Base-by-base conservation (phyloP, 2,329 filamentous ascomycete species). In the Fusarium virguliforme region DNA sequence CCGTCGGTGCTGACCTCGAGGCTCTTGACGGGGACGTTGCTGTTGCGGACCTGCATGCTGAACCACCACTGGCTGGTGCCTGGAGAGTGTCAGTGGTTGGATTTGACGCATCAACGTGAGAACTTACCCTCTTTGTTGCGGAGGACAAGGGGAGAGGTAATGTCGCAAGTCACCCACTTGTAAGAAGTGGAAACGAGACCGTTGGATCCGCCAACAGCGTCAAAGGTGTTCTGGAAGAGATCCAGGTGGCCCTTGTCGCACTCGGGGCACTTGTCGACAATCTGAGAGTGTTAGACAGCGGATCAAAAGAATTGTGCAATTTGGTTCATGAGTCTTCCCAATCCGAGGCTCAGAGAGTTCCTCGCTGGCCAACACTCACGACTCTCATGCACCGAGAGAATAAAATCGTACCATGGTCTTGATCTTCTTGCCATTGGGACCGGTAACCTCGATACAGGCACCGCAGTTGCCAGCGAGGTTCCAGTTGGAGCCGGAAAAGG, bases 1-100 rank as follows among this genome's bases (percentile, higher is more conserved):
- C 85, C 84, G 75, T 92, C 86, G 32, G 84, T 88, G 70, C 87
- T 89, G 67, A 91, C 89, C 70, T 91, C 89, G 26, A 92, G 83
- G 69, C 81, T 83, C 56, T 82, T 74, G 38, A 91, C 84, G 8
- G 84, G 83, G 62, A 87, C 82, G 76, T 90, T 90, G 73, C 87
- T 81, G 78, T 91, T 91, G 71, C 90, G 83, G 53, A 91, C 89
- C 78, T 92, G 90, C 84, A 81, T 80, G 34, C 74, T 76, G 71
- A 78, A 81, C 82, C 81, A 85, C 71, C 77, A 79, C 8, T 72
- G 51, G 10, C 68, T 70, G 8, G 68, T 70, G 30, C 68, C 68
- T 71, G 4, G 5, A 7, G 34, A 12, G 8, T 12, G 6, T 35
- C 34, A 34, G 32, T 26, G 12, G 2, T 24, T 41, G 38, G 3